phyloP scores from a whole-genome alignment of 352 stramenopile species.

The Phytophthora fragariae region DNA sequence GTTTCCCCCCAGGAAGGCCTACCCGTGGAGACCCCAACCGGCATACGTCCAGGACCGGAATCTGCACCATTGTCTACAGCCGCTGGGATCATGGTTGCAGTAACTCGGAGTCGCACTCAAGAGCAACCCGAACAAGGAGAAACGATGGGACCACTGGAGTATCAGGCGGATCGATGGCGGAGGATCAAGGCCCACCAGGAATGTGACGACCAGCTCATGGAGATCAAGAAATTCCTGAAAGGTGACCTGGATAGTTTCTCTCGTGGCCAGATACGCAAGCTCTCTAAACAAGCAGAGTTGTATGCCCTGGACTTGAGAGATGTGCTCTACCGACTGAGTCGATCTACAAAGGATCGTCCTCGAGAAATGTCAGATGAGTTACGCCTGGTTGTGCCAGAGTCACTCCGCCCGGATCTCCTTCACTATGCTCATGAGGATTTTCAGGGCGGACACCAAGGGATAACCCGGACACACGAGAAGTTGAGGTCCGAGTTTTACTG shows the following conservation, averaged over 20 bases:
- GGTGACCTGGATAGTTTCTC: too few relatives aligned
- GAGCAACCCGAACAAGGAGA: background rate
- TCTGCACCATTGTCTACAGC: background rate
- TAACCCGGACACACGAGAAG: background rate
- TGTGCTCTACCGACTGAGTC: background rate
- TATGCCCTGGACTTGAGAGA: background rate
- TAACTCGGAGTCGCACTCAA: background rate
- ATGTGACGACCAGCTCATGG: background rate
- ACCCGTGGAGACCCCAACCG: background rate
- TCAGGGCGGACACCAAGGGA: background rate
- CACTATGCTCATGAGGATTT: background rate
- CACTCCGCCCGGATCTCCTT: background rate
- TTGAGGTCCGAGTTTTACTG: background rate
- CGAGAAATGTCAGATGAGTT: background rate
- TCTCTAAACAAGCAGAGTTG: too few relatives aligned
- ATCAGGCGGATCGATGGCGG: constrained; percentile 6
- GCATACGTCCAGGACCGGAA: background rate
- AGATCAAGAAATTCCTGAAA: too few relatives aligned
- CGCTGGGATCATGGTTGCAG: background rate
- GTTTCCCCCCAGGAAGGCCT: background rate
- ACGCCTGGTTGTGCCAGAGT: background rate
- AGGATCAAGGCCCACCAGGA: constrained; percentile 7
- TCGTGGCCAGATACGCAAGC: too few relatives aligned
- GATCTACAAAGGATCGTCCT: background rate
- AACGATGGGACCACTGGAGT: background rate